These are phyloP conservation scores for Neurospora sp. DNA, from an alignment of 495 filamentous ascomycete genomes.

Conservation along the genomic window DNA sequence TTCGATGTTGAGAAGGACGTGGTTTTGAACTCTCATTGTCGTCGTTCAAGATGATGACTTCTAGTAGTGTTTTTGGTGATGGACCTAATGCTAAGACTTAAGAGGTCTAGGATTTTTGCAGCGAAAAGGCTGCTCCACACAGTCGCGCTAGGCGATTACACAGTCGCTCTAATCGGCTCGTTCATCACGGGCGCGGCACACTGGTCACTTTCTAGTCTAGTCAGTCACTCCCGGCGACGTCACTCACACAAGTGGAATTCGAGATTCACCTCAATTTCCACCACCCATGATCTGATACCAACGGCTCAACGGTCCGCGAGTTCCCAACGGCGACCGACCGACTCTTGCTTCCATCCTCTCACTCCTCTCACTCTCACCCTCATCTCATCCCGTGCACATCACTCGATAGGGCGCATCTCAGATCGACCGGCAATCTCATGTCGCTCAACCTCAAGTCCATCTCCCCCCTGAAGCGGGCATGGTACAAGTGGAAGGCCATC, in stretches of 20 bases:
- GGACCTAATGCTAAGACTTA: no score
- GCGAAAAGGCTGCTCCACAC: no score
- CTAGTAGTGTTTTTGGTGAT: no score
- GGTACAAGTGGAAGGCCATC: constrained; percentile 81
- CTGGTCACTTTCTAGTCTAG: not conserved
- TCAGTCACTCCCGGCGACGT: not conserved
- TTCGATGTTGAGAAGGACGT: no score
- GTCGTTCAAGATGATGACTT: no score
- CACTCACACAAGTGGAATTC: not conserved
- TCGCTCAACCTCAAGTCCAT: constrained; percentile 15
- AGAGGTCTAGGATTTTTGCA: no score
- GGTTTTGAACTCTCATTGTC: no score
- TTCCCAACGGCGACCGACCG: not conserved
- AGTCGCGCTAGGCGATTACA: no score
- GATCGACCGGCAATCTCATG: not conserved
- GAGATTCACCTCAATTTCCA: not conserved
- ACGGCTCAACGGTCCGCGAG: not conserved
- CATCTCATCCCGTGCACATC: not conserved
- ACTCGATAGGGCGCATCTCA: not conserved
- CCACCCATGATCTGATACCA: not conserved
- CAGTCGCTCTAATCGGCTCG: no score
- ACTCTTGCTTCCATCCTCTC: not conserved
- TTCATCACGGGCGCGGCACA: not conserved
- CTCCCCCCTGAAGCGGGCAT: constrained; percentile 37
- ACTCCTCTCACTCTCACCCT: not conserved